Conservation (phyloP, 2,329 filamentous ascomycete genomes). For the Chalara sp. region DNA sequence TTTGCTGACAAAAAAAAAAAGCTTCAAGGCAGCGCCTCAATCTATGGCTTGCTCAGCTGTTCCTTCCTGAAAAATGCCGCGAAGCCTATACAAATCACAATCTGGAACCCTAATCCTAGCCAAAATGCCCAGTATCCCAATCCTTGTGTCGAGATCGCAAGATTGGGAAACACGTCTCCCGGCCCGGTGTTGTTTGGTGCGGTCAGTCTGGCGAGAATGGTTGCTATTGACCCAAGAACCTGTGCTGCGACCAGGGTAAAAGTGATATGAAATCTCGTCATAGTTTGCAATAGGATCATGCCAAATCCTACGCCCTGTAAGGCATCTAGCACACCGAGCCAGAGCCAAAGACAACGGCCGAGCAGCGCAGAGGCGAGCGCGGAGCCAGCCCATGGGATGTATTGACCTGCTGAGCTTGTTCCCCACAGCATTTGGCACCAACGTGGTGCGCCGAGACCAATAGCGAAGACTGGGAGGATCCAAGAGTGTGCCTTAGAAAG, state of each 20-base stretch:
- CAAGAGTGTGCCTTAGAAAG: constrained; percentile 56
- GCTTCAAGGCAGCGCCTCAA: neutral
- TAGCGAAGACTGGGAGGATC: constrained; percentile 61
- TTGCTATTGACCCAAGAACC: constrained; percentile 53
- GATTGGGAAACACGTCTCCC: constrained; percentile 51
- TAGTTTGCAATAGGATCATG: constrained; percentile 60
- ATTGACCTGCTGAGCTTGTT: constrained; percentile 51
- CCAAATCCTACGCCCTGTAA: constrained; percentile 61
- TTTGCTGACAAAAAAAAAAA: too few relatives aligned
- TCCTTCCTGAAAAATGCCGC: constrained; percentile 51
- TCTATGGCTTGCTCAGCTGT: constrained; percentile 46
- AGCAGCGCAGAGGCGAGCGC: constrained; percentile 47
- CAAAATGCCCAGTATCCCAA: constrained; percentile 21
- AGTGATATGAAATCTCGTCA: constrained; percentile 58
- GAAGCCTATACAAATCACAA: constrained; percentile 51
- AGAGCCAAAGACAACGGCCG: constrained; percentile 55
- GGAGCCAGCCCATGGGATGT: constrained; percentile 51
- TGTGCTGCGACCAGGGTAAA: constrained; percentile 56
- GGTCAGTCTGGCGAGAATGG: constrained; percentile 53
- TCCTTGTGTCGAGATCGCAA: constrained; percentile 2
- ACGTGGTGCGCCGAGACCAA: constrained; percentile 57
- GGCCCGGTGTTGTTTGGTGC: constrained; percentile 56
- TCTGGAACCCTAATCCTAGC: constrained; percentile 50
- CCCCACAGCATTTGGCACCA: constrained; percentile 66
- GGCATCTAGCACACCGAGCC: constrained; percentile 59